Base-by-base conservation (phyloP, 2,329 filamentous ascomycete genomes). In the Alternaria conjuncta region DNA sequence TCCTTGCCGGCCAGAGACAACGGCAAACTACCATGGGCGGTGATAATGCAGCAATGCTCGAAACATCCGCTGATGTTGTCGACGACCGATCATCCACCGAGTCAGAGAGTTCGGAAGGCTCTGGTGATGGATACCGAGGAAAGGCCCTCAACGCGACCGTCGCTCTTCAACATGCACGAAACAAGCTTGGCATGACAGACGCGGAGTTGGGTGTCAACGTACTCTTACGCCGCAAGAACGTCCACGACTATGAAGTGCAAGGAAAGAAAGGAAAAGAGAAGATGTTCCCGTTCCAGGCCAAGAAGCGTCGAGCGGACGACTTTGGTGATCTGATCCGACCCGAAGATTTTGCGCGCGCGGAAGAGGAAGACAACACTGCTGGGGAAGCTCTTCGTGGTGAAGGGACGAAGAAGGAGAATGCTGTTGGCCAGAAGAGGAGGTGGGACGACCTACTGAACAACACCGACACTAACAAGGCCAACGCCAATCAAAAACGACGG, bases 251-350 rank as follows among this genome's bases (percentile, higher is more conserved):
- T 71, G 93, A 97, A 75, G 91, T 97, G 2, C 87, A 93, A 44
- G 92, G 92, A 36, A 97, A 97, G 79, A 96, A 93, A 76, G 96
- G 96, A 4, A 88, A 94, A 58, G 96, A 99, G 76, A 90, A 94
- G 66, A 92, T 97, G 82, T 98, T 97, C 76, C 96, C 96, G 0
- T 90, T 96, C 57, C 88, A 94, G 1, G 88, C 94, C 23, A 89
- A 93, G 55, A 86, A 92, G 72, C 92, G 89, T 77, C 89, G 93
- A 55, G 88, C 87, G 28, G 96, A 98, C 75, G 95, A 97, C 68
- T 99, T 96, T 80, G 96, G 96, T 62, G 96, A 99, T 68, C 83
- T 96, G 15, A 97, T 99, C 71, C 89, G 94, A 57, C 92, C 95
- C 0, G 96, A 98, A 78, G 96, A 99, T 68, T 99, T 95, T 76